Evolutionary conservation across 1,284 basidiomycete species (phyloP).

Genomic region (Puccinia novopanici): DNA sequence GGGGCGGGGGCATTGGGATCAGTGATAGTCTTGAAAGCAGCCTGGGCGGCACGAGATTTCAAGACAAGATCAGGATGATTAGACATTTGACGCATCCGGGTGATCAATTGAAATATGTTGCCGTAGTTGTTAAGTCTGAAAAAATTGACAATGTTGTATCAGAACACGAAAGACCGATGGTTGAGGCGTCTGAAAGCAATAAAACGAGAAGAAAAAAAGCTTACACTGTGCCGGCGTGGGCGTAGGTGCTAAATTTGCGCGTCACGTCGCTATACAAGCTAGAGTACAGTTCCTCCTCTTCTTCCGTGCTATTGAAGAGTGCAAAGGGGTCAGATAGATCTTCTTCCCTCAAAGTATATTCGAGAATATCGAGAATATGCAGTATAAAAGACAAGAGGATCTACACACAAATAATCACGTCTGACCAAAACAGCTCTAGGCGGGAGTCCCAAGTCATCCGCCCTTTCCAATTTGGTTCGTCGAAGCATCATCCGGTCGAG

Average conservation of each 20-base stretch:
- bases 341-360: neutral
- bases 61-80: constrained; percentile 83
- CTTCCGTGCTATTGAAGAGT: constrained; percentile 34
- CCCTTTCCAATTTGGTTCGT: constrained; percentile 74
- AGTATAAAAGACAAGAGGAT: constrained; percentile 66
- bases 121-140: constrained; percentile 69
- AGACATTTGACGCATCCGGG: constrained; percentile 56
- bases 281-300: constrained; percentile 68
- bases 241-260: constrained; percentile 85
- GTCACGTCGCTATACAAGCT: constrained; percentile 90
- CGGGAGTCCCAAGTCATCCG: constrained; percentile 95
- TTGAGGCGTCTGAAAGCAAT: neutral
- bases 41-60: constrained; percentile 69
- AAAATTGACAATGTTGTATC: neutral
- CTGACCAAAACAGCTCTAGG: constrained; percentile 88
- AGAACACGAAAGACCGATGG: neutral
- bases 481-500: constrained; percentile 96
- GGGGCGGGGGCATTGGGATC: neutral
- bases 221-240: constrained; percentile 75
- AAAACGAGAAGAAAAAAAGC: neutral
- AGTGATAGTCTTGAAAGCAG: constrained; percentile 32
- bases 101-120: constrained; percentile 71
- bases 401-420: constrained; percentile 89
- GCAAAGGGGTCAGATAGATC: neutral
- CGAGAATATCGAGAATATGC: neutral